These are phyloP conservation scores for Trametes elegans DNA, from an alignment of 768 basidiomycete genomes.

Conservation along the genomic window DNA sequence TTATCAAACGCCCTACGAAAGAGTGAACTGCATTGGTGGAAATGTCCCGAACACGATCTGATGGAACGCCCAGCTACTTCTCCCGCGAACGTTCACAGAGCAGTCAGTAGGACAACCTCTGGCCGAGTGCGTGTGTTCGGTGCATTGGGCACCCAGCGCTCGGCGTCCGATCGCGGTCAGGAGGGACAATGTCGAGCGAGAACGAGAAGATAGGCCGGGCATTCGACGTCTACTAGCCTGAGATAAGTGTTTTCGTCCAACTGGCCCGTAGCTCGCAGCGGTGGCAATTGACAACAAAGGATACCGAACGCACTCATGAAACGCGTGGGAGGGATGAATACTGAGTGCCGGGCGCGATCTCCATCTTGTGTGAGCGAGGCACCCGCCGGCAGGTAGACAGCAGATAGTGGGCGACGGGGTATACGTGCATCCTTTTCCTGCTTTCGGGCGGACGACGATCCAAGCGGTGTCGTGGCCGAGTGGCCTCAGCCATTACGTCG, in stretches of 20 bases:
- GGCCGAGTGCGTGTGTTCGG: neutral
- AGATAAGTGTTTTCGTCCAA: too few relatives aligned
- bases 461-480: neutral
- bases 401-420: neutral
- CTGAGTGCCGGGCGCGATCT: neutral
- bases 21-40: too few relatives aligned
- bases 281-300: too few relatives aligned
- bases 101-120: neutral
- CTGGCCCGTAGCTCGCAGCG: too few relatives aligned
- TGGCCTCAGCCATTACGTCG: neutral
- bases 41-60: constrained; percentile 5
- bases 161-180: neutral
- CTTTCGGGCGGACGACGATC: constrained; percentile 7
- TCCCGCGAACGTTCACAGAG: constrained; percentile 10
- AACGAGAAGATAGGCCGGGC: neutral
- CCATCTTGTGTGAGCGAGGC: neutral
- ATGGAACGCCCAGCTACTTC: constrained; percentile 1
- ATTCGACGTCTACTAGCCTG: neutral
- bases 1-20: too few relatives aligned
- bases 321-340: neutral
- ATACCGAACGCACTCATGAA: too few relatives aligned
- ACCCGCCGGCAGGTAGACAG: constrained; percentile 17
- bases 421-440: neutral
- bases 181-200: neutral
- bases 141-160: neutral